Evolutionary conservation across 1,284 basidiomycete genomes (phyloP), one percentile per base, ranked within the genome.

Genomic region (Quambalaria eucalypti): DNA sequence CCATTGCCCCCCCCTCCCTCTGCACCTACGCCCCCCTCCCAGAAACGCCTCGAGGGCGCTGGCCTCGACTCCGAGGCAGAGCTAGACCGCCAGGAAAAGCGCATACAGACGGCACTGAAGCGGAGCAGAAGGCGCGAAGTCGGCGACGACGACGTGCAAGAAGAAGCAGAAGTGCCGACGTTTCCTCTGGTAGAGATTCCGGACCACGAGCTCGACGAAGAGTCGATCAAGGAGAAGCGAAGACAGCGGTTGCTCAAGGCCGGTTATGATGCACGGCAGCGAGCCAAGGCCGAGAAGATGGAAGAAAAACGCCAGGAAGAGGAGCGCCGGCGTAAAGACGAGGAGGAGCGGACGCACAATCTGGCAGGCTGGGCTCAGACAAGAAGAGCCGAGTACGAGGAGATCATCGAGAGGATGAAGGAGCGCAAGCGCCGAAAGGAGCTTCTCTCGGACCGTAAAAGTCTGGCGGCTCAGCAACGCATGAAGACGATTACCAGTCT

Each of bases 401-500:
- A 42, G 49, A 50, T 92, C 31, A 90, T 98, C 79, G 81, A 77
- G 31, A 84, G 86, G 56, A 89, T 98, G 76, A 88, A 88, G 69
- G 89, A 90, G 39, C 81, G 93, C 39, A 85, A 84, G 52, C 81
- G 89, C 64, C 80, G 86, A 48, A 87, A 85, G 68, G 88, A 87
- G 5, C 90, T 91, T 47, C 78, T 98, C 47, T 85, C 83, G 16
- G 91, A 92, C 73, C 79, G 95, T 42, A 98, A 98, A 78, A 93
- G 89, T 63, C 87, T 91, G 2, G 92, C 90, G 4, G 87, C 92
- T 0, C 95, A 98, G 77, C 90, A 88, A 48, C 80, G 93, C 61
- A 98, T 98, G 93, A 96, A 97, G 79, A 90, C 83, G 61, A 96
- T 99, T 48, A 90, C 95, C 0, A 87, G 84, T 38, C 79, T 99